phyloP scores from a whole-genome alignment of 176 grass and related monocot genomes.

The Ensete glaucum region DNA sequence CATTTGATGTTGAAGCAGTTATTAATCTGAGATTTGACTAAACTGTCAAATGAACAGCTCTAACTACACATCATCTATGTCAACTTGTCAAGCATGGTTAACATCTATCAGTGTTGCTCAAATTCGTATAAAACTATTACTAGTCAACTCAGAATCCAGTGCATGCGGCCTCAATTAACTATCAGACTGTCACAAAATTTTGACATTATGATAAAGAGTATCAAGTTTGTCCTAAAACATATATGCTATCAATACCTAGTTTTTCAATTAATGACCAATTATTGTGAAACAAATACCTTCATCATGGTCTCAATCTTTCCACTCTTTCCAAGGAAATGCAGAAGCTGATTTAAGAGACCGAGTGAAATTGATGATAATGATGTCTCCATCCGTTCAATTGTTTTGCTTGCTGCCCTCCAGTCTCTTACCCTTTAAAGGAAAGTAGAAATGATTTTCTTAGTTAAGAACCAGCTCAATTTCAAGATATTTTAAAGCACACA shows the following conservation, averaged over 20 bases:
- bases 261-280: not conserved
- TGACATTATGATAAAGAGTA: not conserved
- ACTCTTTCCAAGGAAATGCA: slow-evolving; percentile 87
- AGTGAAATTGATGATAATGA: slow-evolving; percentile 55
- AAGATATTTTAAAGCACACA: not conserved
- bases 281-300: slow-evolving; percentile 44
- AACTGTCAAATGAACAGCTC: too few species aligned
- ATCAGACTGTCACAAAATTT: not conserved
- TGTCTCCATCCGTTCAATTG: slow-evolving; percentile 72
- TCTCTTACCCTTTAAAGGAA: slow-evolving; percentile 52
- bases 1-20: too few species aligned
- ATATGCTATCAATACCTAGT: not conserved
- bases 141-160: not conserved
- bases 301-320: slow-evolving; percentile 88
- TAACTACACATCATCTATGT: not conserved
- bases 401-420: slow-evolving; percentile 63
- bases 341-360: slow-evolving; percentile 74
- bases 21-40: too few species aligned
- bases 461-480: not conserved
- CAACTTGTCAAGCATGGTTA: not conserved
- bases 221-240: not conserved
- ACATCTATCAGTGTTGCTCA: not conserved
- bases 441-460: slow-evolving; percentile 12
- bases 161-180: not conserved
- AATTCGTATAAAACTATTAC: not conserved